phyloP scores from a whole-genome alignment of 108 stramenopile species.

The Nitzschia sp. region DNA sequence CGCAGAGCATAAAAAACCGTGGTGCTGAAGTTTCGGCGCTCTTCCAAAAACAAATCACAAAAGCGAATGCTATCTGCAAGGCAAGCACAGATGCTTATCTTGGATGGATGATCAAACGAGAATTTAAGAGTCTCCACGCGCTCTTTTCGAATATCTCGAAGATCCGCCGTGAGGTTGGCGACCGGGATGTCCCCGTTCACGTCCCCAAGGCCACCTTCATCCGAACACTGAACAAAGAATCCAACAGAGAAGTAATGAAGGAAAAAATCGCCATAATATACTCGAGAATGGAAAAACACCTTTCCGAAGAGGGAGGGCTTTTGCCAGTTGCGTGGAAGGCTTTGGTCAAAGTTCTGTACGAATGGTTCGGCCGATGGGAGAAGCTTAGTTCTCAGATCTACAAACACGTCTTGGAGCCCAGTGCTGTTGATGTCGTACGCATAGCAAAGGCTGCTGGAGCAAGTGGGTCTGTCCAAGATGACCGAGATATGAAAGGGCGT shows the following conservation, averaged over 20 bases:
- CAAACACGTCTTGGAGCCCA: conserved; percentile 80
- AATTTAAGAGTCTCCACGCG: conserved; percentile 87
- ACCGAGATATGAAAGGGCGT: conserved; percentile 3
- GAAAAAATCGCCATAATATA: conserved; percentile 85
- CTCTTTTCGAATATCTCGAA: conserved; percentile 83
- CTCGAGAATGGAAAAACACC: conserved; percentile 87
- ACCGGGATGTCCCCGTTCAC: conserved; percentile 81
- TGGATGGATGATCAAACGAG: conserved; percentile 91
- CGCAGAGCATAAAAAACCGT: conserved; percentile 76
- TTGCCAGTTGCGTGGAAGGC: conserved; percentile 91
- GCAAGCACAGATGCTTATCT: conserved; percentile 89
- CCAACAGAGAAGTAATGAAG: conserved; percentile 79
- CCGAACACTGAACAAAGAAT: conserved; percentile 81
- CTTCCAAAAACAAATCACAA: conserved; percentile 79
- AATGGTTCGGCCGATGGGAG: conserved; percentile 92
- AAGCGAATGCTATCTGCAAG: conserved; percentile 82
- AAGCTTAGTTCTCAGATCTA: conserved; percentile 84
- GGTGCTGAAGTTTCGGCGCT: conserved; percentile 62
- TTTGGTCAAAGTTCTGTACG: conserved; percentile 85
- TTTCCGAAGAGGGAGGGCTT: conserved; percentile 81
- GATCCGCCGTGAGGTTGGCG: conserved; percentile 80
- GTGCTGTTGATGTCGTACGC: conserved; percentile 83
- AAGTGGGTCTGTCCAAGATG: conserved; percentile 12
- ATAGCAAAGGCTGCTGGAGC: conserved; percentile 83
- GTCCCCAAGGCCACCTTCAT: conserved; percentile 82